These are phyloP conservation scores for Globisporangium rhizosaccharum DNA, from an alignment of 352 stramenopile species.

Conservation along the genomic window DNA sequence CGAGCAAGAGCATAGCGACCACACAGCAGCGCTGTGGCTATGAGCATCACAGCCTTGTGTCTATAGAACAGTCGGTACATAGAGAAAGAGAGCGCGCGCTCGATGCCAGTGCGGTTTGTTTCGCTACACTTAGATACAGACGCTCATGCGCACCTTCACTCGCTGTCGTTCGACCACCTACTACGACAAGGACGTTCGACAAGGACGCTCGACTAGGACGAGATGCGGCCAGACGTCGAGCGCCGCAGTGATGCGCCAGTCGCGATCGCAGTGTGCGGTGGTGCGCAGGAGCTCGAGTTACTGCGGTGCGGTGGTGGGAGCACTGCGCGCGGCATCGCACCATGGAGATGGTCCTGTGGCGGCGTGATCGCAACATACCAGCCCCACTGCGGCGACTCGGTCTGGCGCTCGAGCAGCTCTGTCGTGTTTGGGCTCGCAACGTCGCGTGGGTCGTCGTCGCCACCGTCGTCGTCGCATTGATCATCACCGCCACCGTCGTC, in stretches of 20 bases:
- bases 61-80: too few species aligned
- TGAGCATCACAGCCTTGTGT: not conserved
- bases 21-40: not conserved
- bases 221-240: slow-evolving; percentile 28
- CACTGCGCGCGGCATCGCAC: slow-evolving; percentile 15
- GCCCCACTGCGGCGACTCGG: slow-evolving; percentile 79
- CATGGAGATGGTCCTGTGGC: slow-evolving; percentile 53
- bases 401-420: slow-evolving; percentile 24
- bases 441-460: not conserved
- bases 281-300: not conserved
- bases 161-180: not conserved
- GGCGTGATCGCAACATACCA: slow-evolving; percentile 86
- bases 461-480: slow-evolving; percentile 6
- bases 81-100: not conserved
- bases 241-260: slow-evolving; percentile 13
- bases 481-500: slow-evolving; percentile 8
- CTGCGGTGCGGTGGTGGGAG: slow-evolving; percentile 1
- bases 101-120: not conserved
- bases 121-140: not conserved
- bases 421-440: too few species aligned
- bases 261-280: not conserved
- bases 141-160: not conserved
- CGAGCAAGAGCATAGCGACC: too few species aligned
- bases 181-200: not conserved
- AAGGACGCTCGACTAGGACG: slow-evolving; percentile 4